Evolutionary conservation across 2,329 filamentous ascomycete species (phyloP), one percentile per base, ranked within the genome.

Genomic region (Ophiostoma piceae): DNA sequence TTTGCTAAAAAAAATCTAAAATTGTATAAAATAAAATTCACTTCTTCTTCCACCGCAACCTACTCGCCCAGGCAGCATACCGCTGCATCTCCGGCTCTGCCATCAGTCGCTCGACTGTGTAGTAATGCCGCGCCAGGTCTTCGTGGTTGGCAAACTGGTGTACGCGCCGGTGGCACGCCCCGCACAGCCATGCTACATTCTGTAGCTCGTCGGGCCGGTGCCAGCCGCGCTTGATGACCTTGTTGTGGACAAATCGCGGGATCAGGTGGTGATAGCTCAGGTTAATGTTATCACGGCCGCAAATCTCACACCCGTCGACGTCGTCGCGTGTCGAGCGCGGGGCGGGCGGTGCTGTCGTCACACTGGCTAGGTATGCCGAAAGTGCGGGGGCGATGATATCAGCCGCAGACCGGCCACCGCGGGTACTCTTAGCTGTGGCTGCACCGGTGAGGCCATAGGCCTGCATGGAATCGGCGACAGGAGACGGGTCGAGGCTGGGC

Each of bases 211-310:
- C 90, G 72, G 88, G 86, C 3, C 85, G 84, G 80, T 94, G 91
- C 92, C 92, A 96, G 0, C 90, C 90, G 60, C 91, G 83, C 81
- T 91, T 92, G 54, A 92, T 77, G 3, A 86, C 91, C 77, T 92
- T 92, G 8, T 85, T 88, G 78, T 96, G 92, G 71, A 92, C 88
- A 62, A 86, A 85, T 57, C 87, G 85, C n/a, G 92, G 92, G 69
- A 96, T 93, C 62, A 96, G 81, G 79, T 96, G 92, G 76, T 96
- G 92, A 77, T 95, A 96, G 0, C 90, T 91, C 72, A 95, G 79
- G 9, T 87, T 87, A 29, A 95, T 86, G 87, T 91, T 92, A 72
- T 87, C 85, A 0, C 92, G 83, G 1, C 82, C 85, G 77, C 92
- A 96, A 32, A 96, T 85, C 80, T 96, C 92, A 78, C 92, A 96